Evolutionary conservation across 2,329 filamentous ascomycete genomes (phyloP), one percentile per base, ranked within the genome.

Genomic region (Gaeumannomyces sp.): DNA sequence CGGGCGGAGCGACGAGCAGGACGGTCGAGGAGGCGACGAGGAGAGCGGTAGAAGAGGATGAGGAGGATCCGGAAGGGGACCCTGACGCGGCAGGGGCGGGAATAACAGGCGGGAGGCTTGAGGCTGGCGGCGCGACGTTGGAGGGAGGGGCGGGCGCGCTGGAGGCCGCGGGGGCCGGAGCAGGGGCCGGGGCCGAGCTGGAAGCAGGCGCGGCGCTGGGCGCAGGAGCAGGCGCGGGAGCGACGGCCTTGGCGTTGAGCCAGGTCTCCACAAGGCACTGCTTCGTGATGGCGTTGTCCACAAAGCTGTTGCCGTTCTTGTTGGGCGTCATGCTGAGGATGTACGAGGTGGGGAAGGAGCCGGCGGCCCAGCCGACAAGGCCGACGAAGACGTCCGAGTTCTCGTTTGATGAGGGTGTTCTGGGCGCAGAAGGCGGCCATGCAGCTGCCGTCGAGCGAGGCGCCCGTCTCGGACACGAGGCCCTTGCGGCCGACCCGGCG

Each of bases 391-490:
- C 71, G 59, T 73, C 70, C 19, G 66, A 67, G 71, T 70, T 79
- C 76, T 64, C 62, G 64, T 76, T n/a, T 74, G 63, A 76, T 63
- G 66, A 71, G 73, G 11, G 69, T 65, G 60, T 75, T 70, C 69
- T 76, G 73, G 64, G 69, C 67, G 66, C 72, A 75, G 60, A 74
- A 65, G 64, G 72, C 71, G 31, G 71, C 69, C 62, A 74, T 64
- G 67, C 76, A 78, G 6, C 72, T 73, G 5, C 66, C 67, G 4
- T 73, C 73, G 68, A 74, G 74, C 28, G 75, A 76, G 13, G 76
- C 76, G 38, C 76, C 76, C 28, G 76, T 76, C 72, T 77, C 76
- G 66, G 71, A 73, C 53, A 74, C 69, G 33, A 77, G 65, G 3
- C 72, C 76, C 68, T 74, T 71, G 31, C 76, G 72, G 13, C 70